Evolutionary conservation across 805 yeast species (phyloP).

Genomic region (Komagataella pseudopastoris): DNA sequence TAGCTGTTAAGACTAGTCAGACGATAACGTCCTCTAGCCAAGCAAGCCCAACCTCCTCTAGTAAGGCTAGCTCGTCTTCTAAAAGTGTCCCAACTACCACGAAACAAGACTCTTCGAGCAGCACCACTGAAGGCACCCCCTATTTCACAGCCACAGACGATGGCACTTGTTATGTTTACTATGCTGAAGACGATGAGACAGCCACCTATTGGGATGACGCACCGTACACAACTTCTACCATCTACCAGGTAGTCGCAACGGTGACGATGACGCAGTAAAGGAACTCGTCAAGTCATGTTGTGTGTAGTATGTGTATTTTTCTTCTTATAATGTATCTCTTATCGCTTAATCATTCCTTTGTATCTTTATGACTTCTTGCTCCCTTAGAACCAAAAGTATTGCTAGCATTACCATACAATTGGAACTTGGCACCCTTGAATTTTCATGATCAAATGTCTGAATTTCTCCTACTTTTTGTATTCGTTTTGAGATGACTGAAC

Average conservation of each 20-base stretch:
- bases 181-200: conserved; percentile 17
- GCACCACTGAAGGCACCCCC: conserved; percentile 10
- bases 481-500: neutral
- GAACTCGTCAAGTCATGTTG: neutral
- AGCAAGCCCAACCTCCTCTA: conserved; percentile 4
- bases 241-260: conserved; percentile 19
- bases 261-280: conserved; percentile 13
- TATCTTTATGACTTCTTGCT: neutral
- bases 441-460: neutral
- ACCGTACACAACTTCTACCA: conserved; percentile 19
- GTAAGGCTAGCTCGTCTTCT: conserved; percentile 1
- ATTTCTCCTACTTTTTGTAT: neutral
- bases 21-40: conserved; percentile 2
- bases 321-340: neutral
- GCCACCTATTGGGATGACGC: conserved; percentile 12
- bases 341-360: neutral
- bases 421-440: neutral
- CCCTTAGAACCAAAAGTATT: neutral
- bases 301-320: neutral
- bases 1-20: neutral
- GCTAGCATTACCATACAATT: neutral
- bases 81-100: conserved; percentile 5
- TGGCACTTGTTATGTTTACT: conserved; percentile 22
- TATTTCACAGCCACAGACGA: conserved; percentile 16
- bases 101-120: conserved; percentile 3